Percentiles rank a stretch among this genome's conserved stretches.
Evolutionary conservation across 2,329 filamentous ascomycete genomes (phyloP).

Genomic region (Sordariomycetes sp.): DNA sequence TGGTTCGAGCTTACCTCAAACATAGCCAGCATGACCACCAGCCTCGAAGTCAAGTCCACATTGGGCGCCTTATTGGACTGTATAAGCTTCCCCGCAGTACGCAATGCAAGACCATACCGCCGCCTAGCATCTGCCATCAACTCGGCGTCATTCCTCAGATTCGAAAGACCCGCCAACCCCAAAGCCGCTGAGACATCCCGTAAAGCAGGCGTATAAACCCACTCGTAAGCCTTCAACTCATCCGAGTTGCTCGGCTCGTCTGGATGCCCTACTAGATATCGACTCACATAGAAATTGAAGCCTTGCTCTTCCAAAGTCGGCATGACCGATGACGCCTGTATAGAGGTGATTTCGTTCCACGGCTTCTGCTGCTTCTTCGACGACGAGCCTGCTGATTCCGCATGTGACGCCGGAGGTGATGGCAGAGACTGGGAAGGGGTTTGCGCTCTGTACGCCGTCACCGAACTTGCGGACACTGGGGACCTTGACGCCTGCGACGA

Average conservation of each 20-base stretch:
- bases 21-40: slow-evolving; percentile 49
- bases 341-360: too few species aligned
- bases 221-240: slow-evolving; percentile 24
- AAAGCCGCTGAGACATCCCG: slow-evolving; percentile 46
- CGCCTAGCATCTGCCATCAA: slow-evolving; percentile 37
- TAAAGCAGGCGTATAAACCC: slow-evolving; percentile 28
- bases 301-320: slow-evolving; percentile 35
- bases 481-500: slow-evolving; percentile 9
- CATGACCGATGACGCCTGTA: too few species aligned
- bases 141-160: slow-evolving; percentile 35
- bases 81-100: slow-evolving; percentile 33
- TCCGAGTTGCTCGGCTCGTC: slow-evolving; percentile 32
- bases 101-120: slow-evolving; percentile 45
- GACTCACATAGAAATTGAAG: slow-evolving; percentile 40
- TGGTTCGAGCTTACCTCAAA: slow-evolving; percentile 41
- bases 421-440: not conserved
- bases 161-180: slow-evolving; percentile 48
- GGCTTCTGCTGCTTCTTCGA: slow-evolving; percentile 11
- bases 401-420: slow-evolving; percentile 2
- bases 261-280: slow-evolving; percentile 41
- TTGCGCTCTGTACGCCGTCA: too few species aligned
- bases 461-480: too few species aligned
- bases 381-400: not conserved
- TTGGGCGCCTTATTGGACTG: slow-evolving; percentile 19
- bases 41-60: slow-evolving; percentile 36